Evolutionary conservation across 371 early-diverging fungal species (phyloP).

Genomic region (Lichtheimia ornata): DNA sequence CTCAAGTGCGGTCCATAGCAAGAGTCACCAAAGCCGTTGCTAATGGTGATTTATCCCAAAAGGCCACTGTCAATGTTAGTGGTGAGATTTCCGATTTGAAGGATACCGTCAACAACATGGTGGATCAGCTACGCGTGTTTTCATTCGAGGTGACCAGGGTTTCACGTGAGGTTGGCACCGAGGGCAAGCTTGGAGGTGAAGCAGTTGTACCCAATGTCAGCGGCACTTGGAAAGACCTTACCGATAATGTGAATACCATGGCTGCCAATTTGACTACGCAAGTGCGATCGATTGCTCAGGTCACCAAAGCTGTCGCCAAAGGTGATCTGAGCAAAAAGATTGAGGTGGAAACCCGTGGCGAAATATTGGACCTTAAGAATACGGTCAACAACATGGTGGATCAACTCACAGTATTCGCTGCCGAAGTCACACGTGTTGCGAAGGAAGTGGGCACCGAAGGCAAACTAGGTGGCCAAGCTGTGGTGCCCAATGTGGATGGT

Average conservation of each 20-base stretch:
- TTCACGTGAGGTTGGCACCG: conserved; percentile 46
- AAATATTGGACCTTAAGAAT: conserved; percentile 69
- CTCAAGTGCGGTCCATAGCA: conserved; percentile 54
- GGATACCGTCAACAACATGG: conserved; percentile 45
- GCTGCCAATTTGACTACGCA: conserved; percentile 49
- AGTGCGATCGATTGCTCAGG: conserved; percentile 64
- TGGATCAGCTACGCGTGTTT: conserved; percentile 41
- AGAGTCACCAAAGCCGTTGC: conserved; percentile 54
- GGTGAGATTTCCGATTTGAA: conserved; percentile 59
- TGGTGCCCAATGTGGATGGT: conserved; percentile 53
- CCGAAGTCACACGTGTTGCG: conserved; percentile 63
- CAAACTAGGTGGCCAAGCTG: conserved; percentile 55
- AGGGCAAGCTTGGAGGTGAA: conserved; percentile 40
- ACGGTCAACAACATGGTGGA: conserved; percentile 77
- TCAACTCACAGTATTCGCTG: conserved; percentile 53
- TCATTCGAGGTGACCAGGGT: conserved; percentile 42
- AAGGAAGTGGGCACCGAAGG: conserved; percentile 65
- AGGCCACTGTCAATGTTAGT: conserved; percentile 56
- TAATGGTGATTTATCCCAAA: conserved; percentile 57
- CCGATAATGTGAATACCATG: conserved; percentile 63
- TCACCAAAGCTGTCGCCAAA: conserved; percentile 62
- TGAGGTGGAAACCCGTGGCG: conserved; percentile 67
- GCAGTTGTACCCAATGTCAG: conserved; percentile 38
- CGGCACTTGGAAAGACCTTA: conserved; percentile 54
- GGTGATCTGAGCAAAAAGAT: conserved; percentile 69